Conservation (phyloP, 352 stramenopile genomes). For the Phytophthora cryptogea region DNA sequence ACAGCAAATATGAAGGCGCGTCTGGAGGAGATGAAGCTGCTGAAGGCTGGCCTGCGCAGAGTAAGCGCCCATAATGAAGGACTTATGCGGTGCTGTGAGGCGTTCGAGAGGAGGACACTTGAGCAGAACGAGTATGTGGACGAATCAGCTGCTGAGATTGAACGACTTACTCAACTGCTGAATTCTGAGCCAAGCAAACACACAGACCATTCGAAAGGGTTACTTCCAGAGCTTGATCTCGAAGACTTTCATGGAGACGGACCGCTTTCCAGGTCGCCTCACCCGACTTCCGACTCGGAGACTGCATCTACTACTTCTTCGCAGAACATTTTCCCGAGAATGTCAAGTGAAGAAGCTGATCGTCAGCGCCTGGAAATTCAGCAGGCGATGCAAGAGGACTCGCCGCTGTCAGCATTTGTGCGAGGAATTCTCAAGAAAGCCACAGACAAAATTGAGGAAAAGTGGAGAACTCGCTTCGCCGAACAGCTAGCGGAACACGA, state of each 20-base stretch:
- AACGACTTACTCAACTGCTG: slow-evolving; percentile 44
- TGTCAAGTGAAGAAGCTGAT: slow-evolving; percentile 38
- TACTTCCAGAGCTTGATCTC: slow-evolving; percentile 27
- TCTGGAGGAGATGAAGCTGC: slow-evolving; percentile 55
- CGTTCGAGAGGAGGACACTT: slow-evolving; percentile 46
- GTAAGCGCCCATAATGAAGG: slow-evolving; percentile 47
- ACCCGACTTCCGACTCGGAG: slow-evolving; percentile 35
- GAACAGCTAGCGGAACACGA: slow-evolving; percentile 74
- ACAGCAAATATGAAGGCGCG: slow-evolving; percentile 48
- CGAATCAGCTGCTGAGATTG: slow-evolving; percentile 46
- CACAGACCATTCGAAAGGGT: slow-evolving; percentile 13
- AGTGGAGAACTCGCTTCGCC: slow-evolving; percentile 77
- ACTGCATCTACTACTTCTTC: slow-evolving; percentile 40
- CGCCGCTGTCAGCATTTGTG: slow-evolving; percentile 76
- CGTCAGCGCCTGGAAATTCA: slow-evolving; percentile 42
- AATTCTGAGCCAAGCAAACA: slow-evolving; percentile 28
- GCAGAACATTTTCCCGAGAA: slow-evolving; percentile 39
- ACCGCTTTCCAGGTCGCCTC: slow-evolving; percentile 23
- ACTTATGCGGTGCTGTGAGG: slow-evolving; percentile 55
- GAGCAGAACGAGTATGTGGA: slow-evolving; percentile 54
- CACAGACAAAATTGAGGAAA: slow-evolving; percentile 83
- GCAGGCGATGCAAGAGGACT: slow-evolving; percentile 55
- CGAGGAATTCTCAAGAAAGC: slow-evolving; percentile 74
- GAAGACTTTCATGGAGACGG: slow-evolving; percentile 30
- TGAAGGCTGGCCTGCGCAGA: slow-evolving; percentile 51